Evolutionary conservation across 2,329 filamentous ascomycete species (phyloP).

Genomic region (Talaromyces sp.): DNA sequence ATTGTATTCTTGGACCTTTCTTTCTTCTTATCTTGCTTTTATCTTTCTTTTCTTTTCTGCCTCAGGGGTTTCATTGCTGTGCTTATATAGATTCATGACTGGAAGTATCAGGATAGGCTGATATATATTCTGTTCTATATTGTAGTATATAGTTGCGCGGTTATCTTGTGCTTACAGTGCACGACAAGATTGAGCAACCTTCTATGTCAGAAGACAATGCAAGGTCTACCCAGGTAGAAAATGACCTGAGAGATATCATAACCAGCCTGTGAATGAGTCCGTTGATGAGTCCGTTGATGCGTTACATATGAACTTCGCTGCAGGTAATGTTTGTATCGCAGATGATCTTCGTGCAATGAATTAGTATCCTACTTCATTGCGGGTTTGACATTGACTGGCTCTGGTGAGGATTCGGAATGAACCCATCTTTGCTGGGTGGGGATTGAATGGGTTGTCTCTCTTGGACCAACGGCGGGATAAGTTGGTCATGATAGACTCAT

Average conservation of each 20-base stretch:
- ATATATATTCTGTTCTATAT: neutral
- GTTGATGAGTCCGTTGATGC: too few relatives aligned
- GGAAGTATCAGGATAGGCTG: neutral
- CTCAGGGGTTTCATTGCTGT: conserved; percentile 11
- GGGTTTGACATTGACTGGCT: neutral
- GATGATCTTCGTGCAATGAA: neutral
- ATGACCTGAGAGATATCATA: neutral
- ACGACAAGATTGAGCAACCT: neutral
- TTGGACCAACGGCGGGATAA: neutral
- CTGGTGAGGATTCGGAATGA: neutral
- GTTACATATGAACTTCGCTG: neutral
- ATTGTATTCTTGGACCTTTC: conserved; percentile 19
- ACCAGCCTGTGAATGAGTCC: neutral
- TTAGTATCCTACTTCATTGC: neutral
- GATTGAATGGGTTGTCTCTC: neutral
- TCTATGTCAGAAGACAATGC: neutral
- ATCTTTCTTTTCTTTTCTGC: conserved; percentile 6
- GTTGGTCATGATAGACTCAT: neutral
- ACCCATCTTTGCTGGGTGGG: neutral
- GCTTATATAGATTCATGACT: conserved; percentile 15
- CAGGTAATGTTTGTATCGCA: neutral
- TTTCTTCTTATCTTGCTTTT: conserved; percentile 18
- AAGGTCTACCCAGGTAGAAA: neutral
- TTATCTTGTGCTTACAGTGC: neutral
- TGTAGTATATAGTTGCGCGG: neutral